Conservation (phyloP, 2,329 filamentous ascomycete species). For the Botryotinia narcissicola region DNA sequence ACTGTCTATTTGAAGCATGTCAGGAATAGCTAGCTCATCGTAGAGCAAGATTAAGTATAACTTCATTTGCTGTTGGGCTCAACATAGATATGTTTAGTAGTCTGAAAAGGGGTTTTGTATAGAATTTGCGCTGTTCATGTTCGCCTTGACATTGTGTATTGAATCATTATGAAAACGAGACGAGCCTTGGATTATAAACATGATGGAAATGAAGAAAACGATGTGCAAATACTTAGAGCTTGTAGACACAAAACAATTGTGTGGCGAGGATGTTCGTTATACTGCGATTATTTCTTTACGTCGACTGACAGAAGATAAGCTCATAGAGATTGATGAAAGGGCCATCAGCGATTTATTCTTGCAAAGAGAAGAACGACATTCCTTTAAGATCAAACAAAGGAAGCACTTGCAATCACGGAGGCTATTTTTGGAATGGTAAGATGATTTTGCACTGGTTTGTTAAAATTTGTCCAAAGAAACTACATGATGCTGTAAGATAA, state of each 20-base stretch:
- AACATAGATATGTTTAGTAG: neutral
- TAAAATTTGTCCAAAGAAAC: neutral
- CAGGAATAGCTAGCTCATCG: neutral
- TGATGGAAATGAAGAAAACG: neutral
- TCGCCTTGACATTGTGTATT: neutral
- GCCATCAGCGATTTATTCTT: neutral
- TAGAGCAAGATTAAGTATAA: neutral
- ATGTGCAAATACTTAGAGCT: neutral
- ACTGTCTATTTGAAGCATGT: neutral
- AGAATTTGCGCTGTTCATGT: neutral
- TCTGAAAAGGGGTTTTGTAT: neutral
- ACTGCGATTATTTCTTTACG: neutral
- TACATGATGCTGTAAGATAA: neutral
- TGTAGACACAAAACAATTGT: neutral
- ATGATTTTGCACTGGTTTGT: neutral
- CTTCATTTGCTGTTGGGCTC: neutral
- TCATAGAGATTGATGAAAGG: neutral
- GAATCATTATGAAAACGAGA: too few species aligned
- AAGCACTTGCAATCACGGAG: slow-evolving; percentile 5
- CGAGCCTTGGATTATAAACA: neutral
- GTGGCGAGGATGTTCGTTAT: neutral
- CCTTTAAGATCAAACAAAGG: neutral
- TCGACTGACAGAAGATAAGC: neutral
- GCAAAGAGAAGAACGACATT: neutral
- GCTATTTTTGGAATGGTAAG: neutral